Evolutionary conservation across 169 alveolate genomes (phyloP).

Genomic region (Cryptosporidium viatorum): DNA sequence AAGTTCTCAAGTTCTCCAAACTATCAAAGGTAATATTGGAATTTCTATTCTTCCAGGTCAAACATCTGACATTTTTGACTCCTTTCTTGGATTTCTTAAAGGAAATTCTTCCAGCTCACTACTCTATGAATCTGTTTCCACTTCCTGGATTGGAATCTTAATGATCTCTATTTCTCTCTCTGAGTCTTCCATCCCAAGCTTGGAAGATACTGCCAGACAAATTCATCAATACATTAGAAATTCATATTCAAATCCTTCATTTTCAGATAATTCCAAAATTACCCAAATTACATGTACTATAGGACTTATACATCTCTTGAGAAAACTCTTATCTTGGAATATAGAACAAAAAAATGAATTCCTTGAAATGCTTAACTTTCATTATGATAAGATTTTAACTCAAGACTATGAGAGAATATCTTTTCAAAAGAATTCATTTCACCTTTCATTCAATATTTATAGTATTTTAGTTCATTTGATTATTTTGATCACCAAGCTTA

Average conservation of each 20-base stretch:
- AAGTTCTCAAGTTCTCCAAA: neutral
- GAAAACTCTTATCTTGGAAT: slow-evolving; percentile 50
- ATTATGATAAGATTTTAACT: neutral
- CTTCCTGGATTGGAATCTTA: slow-evolving; percentile 52
- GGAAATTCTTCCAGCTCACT: neutral
- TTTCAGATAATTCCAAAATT: neutral
- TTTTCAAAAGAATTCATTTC: neutral
- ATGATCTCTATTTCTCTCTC: slow-evolving; percentile 8
- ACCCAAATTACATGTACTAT: neutral
- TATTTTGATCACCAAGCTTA: neutral
- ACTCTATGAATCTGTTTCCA: neutral
- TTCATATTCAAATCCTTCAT: neutral
- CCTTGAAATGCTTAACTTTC: neutral
- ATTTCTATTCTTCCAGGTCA: slow-evolving; percentile 32
- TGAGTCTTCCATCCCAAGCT: slow-evolving; percentile 10
- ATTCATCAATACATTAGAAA: slow-evolving; percentile 9
- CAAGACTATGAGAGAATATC: neutral
- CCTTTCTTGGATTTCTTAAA: slow-evolving; percentile 21
- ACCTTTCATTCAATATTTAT: neutral
- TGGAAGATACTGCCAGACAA: neutral
- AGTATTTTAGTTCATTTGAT: neutral
- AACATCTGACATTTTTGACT: neutral
- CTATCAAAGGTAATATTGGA: neutral
- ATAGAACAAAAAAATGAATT: slow-evolving; percentile 16
- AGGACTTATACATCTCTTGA: slow-evolving; percentile 40